These are phyloP conservation scores for Saccharomyces hybrid DNA, from an alignment of 1,139 yeast genomes.

Conservation along the genomic window DNA sequence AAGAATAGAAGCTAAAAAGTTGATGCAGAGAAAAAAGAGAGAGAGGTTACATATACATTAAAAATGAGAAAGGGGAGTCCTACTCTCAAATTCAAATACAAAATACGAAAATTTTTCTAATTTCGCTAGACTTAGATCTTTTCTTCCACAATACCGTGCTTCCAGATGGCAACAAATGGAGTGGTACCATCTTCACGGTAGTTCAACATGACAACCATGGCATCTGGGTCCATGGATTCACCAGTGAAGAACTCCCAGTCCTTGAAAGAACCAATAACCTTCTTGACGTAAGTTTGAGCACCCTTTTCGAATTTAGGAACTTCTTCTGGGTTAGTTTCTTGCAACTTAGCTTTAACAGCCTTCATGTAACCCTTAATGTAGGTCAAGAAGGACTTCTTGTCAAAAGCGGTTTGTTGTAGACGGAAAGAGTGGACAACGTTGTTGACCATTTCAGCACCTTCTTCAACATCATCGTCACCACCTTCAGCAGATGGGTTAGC, in stretches of 20 bases:
- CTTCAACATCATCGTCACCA: slow-evolving; percentile 76
- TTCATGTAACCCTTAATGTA: slow-evolving; percentile 99
- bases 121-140: slow-evolving; percentile 55
- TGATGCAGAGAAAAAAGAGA: not conserved
- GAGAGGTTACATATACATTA: not conserved
- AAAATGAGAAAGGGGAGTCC: not conserved
- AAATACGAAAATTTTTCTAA: not conserved
- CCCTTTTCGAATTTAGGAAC: slow-evolving; percentile 91
- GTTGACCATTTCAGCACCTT: slow-evolving; percentile 84
- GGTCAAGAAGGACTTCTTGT: slow-evolving; percentile 92
- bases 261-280: slow-evolving; percentile 86
- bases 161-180: slow-evolving; percentile 97
- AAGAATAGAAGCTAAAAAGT: not conserved
- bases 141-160: slow-evolving; percentile 86
- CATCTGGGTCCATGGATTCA: slow-evolving; percentile 99
- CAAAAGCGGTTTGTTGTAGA: slow-evolving; percentile 89
- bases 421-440: slow-evolving; percentile 98
- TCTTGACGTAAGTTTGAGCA: slow-evolving; percentile 91
- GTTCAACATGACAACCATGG: slow-evolving; percentile 94
- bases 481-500: slow-evolving; percentile 99
- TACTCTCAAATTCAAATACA: not conserved
- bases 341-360: slow-evolving; percentile 79
- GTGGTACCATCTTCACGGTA: slow-evolving; percentile 99
- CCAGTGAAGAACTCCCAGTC: slow-evolving; percentile 99
- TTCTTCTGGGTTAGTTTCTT: slow-evolving; percentile 80